Evolutionary conservation across 2,329 filamentous ascomycete genomes (phyloP).

Genomic region (Penicillium glabrum): DNA sequence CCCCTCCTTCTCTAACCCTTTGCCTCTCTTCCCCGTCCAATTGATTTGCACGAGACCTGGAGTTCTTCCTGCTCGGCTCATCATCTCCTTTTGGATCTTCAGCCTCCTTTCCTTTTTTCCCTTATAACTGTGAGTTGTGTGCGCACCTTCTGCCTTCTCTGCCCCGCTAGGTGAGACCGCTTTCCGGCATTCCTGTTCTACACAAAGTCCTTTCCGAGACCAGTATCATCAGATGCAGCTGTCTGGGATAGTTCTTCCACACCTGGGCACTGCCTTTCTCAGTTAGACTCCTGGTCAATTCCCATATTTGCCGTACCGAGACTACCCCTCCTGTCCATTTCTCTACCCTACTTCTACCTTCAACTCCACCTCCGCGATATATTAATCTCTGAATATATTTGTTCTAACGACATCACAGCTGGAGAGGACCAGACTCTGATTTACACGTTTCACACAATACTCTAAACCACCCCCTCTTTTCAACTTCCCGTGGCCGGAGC

Average conservation of each 20-base stretch:
- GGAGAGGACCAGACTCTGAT: neutral
- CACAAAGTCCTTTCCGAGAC: slow-evolving; percentile 3
- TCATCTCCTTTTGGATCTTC: neutral
- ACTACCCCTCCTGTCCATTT: neutral
- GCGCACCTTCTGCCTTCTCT: neutral
- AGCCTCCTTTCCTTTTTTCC: neutral
- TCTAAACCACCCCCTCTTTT: slow-evolving; percentile 10
- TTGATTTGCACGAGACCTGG: slow-evolving; percentile 3
- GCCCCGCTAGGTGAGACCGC: neutral
- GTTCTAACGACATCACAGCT: neutral
- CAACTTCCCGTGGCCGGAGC: slow-evolving; percentile 28
- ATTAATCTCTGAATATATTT: neutral
- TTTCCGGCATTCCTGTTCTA: neutral
- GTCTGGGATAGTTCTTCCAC: neutral
- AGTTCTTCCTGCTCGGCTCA: slow-evolving; percentile 1
- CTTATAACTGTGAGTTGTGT: slow-evolving; percentile 1
- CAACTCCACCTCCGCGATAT: neutral
- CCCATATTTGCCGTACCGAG: slow-evolving; percentile 14
- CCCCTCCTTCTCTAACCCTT: slow-evolving; percentile 9
- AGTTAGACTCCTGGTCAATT: slow-evolving; percentile 26
- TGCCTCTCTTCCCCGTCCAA: slow-evolving; percentile 6
- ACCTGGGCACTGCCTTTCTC: slow-evolving; percentile 7
- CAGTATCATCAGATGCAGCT: neutral
- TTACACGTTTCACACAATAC: neutral
- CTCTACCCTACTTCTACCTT: neutral